A percentile compares a stretch with the other conserved stretches of the same genome.
phyloP scores from a whole-genome alignment of 768 basidiomycete genomes.

The Infundibulicybe gibba region DNA sequence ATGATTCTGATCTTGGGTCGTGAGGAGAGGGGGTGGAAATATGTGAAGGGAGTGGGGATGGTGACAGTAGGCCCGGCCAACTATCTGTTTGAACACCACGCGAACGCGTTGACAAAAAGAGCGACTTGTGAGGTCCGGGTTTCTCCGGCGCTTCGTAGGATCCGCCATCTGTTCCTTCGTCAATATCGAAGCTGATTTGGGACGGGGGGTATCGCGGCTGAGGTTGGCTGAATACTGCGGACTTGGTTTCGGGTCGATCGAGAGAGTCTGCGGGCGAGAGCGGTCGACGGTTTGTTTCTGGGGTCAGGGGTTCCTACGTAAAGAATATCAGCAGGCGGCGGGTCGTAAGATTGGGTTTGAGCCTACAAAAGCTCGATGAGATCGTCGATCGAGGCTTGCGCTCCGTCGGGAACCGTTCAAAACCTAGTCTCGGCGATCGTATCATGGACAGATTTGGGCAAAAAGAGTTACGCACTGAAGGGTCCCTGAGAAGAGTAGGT shows the following conservation, averaged over 20 bases:
- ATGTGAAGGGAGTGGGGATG: constrained; percentile 32
- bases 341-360: neutral
- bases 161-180: constrained; percentile 32
- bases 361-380: constrained; percentile 17
- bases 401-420: constrained; percentile 15
- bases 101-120: constrained; percentile 57
- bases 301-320: constrained; percentile 36
- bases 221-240: constrained; percentile 19
- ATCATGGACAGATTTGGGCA: neutral
- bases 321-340: neutral
- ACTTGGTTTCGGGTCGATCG: constrained; percentile 27
- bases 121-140: constrained; percentile 33
- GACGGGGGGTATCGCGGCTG: constrained; percentile 27
- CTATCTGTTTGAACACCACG: constrained; percentile 69
- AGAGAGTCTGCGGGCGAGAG: constrained; percentile 35
- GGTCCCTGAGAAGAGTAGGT: constrained; percentile 34
- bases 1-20: constrained; percentile 72
- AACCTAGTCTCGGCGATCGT: constrained; percentile 8
- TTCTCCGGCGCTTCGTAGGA: constrained; percentile 25
- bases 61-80: constrained; percentile 22
- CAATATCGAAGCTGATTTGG: constrained; percentile 40
- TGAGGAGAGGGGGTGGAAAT: constrained; percentile 40
- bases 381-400: constrained; percentile 22
- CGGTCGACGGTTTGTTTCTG: constrained; percentile 42
- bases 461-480: constrained; percentile 20